These are phyloP conservation scores for Cucurbita ficifolia DNA, from an alignment of 306 rosid species.

Conservation along the genomic window DNA sequence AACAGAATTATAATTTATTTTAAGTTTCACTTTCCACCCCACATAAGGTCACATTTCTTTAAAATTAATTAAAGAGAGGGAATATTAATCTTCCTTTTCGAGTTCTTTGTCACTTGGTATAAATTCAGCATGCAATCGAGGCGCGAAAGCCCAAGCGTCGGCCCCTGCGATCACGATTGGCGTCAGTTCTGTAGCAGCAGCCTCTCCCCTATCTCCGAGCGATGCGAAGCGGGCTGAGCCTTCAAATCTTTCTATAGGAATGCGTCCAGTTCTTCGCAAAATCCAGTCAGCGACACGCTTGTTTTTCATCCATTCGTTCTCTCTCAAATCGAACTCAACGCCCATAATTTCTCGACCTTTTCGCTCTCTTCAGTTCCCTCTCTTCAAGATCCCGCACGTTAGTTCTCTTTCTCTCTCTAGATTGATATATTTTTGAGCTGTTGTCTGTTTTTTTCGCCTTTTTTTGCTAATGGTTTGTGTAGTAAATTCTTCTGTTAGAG, in stretches of 20 bases:
- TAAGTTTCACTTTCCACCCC: too few relatives aligned
- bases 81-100: too few relatives aligned
- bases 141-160: not conserved
- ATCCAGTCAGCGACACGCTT: constrained; percentile 26
- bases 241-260: not conserved
- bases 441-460: not conserved
- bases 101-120: too few relatives aligned
- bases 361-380: constrained; percentile 8
- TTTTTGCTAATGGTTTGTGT: not conserved
- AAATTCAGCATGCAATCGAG: too few relatives aligned
- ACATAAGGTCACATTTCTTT: too few relatives aligned
- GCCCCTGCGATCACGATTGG: not conserved
- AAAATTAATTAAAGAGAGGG: too few relatives aligned
- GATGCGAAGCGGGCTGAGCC: not conserved
- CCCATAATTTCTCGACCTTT: not conserved
- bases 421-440: not conserved
- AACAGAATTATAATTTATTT: too few relatives aligned
- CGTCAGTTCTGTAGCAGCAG: not conserved
- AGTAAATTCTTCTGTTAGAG: constrained; percentile 15
- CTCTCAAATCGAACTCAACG: not conserved
- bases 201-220: not conserved
- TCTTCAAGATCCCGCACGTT: constrained; percentile 16
- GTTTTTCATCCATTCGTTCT: constrained; percentile 14
- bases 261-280: constrained; percentile 26
- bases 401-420: not conserved